Evolutionary conservation across 1,284 basidiomycete species (phyloP), one percentile per base, ranked within the genome.

Genomic region (Ceratobasidium sp.): DNA sequence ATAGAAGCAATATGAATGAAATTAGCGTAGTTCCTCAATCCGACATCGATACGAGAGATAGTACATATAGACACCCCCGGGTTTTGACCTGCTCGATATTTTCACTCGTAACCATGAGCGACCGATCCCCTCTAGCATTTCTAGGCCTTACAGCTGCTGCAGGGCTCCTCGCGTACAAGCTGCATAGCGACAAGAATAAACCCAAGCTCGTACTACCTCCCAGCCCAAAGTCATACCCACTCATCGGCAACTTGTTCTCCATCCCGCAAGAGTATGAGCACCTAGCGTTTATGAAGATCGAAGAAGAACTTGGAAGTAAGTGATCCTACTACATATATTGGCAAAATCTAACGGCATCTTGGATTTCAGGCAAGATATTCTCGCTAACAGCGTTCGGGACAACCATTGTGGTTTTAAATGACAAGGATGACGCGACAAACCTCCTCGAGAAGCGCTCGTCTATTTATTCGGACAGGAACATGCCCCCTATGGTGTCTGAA

Each of bases 391-490:
- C 50, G 12, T 56, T 56, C 8, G 65, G 65, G 20, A 68, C 32
- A 8, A 68, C 65, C 15, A 47, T 68, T 31, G 22, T 68, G 1
- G 65, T 56, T 7, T 54, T 68, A n/a, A 68, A 68, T 25, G 22
- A 54, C 15, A 20, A 22, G 22, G 40, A 68, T 12, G n/a, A 20
- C 25, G 53, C 53, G 3, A 34, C 25, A 8, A 54, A 68, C 22
- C 25, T 68, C 5, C 32, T 68, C 6, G 65, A 68, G 6, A 68
- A 68, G 20, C 65, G 65, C 22, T 68, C 65, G 20, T 25, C 50
- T 4, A 56, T 49, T 20, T 68, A 68, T 32, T 68, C 65, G 17
- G 42, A 68, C 27, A 52, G 65, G n/a, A 25, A 3, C 7, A 31
- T 15, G 25, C 42, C 53, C 29, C 50, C 53, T 1, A 42, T 54